phyloP scores from a whole-genome alignment of 192 early-diverging fungal species.

The Coemansia sp. region DNA sequence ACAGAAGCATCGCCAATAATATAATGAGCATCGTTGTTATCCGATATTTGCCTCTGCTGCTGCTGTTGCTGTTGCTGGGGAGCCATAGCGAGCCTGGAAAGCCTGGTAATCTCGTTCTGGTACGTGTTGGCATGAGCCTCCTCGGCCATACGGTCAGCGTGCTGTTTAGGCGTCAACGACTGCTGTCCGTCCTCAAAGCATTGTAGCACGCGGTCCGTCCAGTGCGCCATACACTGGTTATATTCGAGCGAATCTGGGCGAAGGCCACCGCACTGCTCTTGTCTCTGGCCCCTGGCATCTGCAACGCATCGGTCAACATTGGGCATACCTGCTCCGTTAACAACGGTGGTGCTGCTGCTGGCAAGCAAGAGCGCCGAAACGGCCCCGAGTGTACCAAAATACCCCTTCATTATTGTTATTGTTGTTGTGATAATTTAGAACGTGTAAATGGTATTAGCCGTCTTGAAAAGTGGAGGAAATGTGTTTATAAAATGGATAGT shows the following conservation, averaged over 20 bases:
- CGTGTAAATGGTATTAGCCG: background rate
- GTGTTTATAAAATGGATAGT: background rate
- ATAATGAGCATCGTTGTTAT: background rate
- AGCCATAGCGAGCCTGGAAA: constrained; percentile 5
- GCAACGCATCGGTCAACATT: constrained; percentile 17
- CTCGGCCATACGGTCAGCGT: constrained; percentile 27
- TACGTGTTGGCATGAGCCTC: constrained; percentile 15
- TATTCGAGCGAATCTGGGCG: constrained; percentile 44
- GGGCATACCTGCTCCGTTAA: constrained; percentile 9
- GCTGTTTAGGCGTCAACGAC: constrained; percentile 29
- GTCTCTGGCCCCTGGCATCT: constrained; percentile 21
- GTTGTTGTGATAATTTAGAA: background rate
- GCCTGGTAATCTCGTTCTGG: constrained; percentile 26
- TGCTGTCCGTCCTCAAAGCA: constrained; percentile 32
- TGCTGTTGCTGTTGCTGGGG: constrained; percentile 12
- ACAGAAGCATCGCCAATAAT: background rate
- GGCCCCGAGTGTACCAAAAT: constrained; percentile 41
- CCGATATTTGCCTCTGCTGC: constrained; percentile 10
- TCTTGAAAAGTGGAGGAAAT: too few relatives aligned
- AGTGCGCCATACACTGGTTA: constrained; percentile 55
- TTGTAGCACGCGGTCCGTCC: constrained; percentile 46
- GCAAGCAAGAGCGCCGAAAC: constrained; percentile 30
- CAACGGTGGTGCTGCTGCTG: constrained; percentile 19
- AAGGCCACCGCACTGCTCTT: constrained; percentile 41
- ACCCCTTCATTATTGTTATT: constrained; percentile 20